Evolutionary conservation across 2,329 filamentous ascomycete genomes (phyloP), one percentile per base, ranked within the genome.

Genomic region (Hymenoscyphus salicellus): DNA sequence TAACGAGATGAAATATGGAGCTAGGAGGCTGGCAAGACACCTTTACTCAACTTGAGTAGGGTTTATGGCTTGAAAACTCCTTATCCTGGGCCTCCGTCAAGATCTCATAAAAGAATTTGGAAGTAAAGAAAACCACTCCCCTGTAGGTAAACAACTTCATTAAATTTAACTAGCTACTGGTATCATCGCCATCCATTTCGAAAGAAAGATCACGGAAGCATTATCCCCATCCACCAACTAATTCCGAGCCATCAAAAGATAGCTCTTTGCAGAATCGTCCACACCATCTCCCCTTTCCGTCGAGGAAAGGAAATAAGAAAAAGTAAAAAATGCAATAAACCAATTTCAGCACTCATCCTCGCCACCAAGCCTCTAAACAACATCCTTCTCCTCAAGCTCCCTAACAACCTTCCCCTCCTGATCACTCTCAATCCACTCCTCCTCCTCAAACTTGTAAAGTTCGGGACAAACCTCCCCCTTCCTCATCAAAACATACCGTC

Each of bases 401-500:
- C n/a, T 52, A n/a, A 59, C 36, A 5, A 26, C 36, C 33, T 52
- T 63, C 10, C 28, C 28, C 26, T 49, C 55, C 30, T 63, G 14
- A 58, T 60, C 57, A 61, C 60, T 63, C 32, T 64, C 63, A 8
- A 28, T 60, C 41, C 43, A 62, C n/a, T 57, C 63, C 3, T 65
- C 63, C 33, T 62, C 33, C 32, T 65, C 63, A 61, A 67, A 67
- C 8, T 63, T 56, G 46, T 65, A 67, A 16, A 67, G 32, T 52
- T 65, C 65, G 2, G 60, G 63, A 23, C 66, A 68, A 33, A 41
- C 41, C 41, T 49, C 55, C 3, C 58, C 64, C 23, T 65, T 63
- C 23, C 63, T 33, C 17, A 17, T 11, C 2, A 65, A 38, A 20
- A 65, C 36, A 30, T 58, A 86, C 20, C 83, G 79, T 72, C 81